These are phyloP conservation scores for Triticum turgidum DNA, from an alignment of 176 grass and related monocot genomes.

Conservation along the genomic window DNA sequence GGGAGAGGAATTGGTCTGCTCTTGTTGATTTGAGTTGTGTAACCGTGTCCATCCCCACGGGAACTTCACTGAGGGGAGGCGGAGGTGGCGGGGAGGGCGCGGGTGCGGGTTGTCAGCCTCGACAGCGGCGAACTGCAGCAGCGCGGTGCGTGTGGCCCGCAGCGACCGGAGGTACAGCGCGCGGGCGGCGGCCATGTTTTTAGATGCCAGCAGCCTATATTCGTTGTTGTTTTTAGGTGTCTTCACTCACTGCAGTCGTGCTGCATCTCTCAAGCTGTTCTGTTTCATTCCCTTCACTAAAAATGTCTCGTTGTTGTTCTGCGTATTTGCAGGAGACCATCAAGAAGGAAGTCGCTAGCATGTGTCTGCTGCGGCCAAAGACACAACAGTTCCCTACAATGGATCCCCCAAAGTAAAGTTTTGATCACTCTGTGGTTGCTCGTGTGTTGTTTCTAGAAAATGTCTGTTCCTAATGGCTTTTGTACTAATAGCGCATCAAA, in stretches of 20 bases:
- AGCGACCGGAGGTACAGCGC: constrained; percentile 62
- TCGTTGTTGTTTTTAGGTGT: too few species aligned
- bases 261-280: too few species aligned
- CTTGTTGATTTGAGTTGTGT: too few species aligned
- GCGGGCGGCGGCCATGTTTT: too few species aligned
- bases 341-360: constrained; percentile 79
- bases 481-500: constrained; percentile 59
- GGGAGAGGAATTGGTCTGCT: too few species aligned
- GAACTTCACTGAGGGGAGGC: not conserved
- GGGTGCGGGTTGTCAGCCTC: constrained; percentile 59
- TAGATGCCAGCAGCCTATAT: not conserved
- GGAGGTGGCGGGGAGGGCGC: constrained; percentile 27
- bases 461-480: constrained; percentile 8
- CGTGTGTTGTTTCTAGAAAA: not conserved
- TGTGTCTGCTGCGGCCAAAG: constrained; percentile 84
- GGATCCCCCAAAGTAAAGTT: constrained; percentile 75
- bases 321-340: constrained; percentile 70
- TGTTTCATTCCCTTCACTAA: too few species aligned
- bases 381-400: constrained; percentile 74
- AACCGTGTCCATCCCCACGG: too few species aligned
- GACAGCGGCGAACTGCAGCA: constrained; percentile 81
- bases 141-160: constrained; percentile 47
- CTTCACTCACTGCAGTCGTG: too few species aligned
- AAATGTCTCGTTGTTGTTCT: not conserved
- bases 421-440: not conserved